phyloP scores from a whole-genome alignment of 2,329 filamentous ascomycete species.

The Xylaria sp. region DNA sequence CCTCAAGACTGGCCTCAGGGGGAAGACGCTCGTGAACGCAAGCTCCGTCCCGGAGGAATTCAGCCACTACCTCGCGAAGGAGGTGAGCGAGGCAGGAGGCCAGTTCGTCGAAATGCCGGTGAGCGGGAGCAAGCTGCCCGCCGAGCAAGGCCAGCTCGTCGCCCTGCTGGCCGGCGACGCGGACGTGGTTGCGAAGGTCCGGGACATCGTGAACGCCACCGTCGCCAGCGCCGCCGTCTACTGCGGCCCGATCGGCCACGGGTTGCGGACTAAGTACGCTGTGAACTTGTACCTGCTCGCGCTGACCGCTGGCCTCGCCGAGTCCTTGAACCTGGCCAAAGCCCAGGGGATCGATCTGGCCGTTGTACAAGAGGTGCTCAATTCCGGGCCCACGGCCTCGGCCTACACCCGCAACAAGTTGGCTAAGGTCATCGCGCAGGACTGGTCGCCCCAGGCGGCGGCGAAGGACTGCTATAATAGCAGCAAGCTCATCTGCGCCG shows the following conservation, averaged over 20 bases:
- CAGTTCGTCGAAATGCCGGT: slow-evolving; percentile 52
- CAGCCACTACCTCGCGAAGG: slow-evolving; percentile 42
- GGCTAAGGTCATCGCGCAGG: slow-evolving; percentile 46
- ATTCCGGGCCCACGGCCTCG: slow-evolving; percentile 50
- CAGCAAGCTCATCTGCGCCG: slow-evolving; percentile 46
- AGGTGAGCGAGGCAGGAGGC: slow-evolving; percentile 45
- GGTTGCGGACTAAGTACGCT: slow-evolving; percentile 51
- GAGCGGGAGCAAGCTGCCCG: slow-evolving; percentile 51
- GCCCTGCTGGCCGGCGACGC: slow-evolving; percentile 51
- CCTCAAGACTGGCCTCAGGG: slow-evolving; percentile 43
- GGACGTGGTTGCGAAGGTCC: slow-evolving; percentile 43
- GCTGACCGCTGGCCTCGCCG: slow-evolving; percentile 49
- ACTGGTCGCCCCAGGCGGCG: slow-evolving; percentile 49
- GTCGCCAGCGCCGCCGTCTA: slow-evolving; percentile 50
- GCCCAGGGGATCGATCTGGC: slow-evolving; percentile 49
- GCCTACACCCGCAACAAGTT: slow-evolving; percentile 48
- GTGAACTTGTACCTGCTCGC: slow-evolving; percentile 49
- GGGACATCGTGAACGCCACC: slow-evolving; percentile 40
- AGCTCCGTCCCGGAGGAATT: slow-evolving; percentile 47
- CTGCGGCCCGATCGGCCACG: slow-evolving; percentile 50
- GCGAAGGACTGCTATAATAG: slow-evolving; percentile 50
- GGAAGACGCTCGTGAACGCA: slow-evolving; percentile 51
- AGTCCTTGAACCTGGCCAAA: slow-evolving; percentile 50
- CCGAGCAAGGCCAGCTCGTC: slow-evolving; percentile 50
- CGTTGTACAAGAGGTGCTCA: slow-evolving; percentile 47